Conservation (phyloP, 192 early-diverging fungal genomes). For the Phlyctochytrium arcticum region DNA sequence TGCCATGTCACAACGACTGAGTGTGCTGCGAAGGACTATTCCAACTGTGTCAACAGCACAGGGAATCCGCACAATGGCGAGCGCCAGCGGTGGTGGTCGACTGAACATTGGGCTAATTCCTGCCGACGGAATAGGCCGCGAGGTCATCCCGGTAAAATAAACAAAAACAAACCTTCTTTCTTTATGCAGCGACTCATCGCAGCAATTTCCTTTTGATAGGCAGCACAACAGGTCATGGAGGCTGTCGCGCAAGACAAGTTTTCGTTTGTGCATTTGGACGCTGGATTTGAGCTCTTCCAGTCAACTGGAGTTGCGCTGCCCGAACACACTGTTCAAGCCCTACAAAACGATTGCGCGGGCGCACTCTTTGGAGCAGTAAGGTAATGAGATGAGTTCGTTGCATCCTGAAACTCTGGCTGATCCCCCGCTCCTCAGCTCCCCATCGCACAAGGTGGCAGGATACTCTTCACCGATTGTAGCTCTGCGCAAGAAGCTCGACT, state of each 20-base stretch:
- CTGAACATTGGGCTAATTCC: slow-evolving; percentile 91
- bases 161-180: too few relatives aligned
- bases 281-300: slow-evolving; percentile 95
- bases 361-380: slow-evolving; percentile 96
- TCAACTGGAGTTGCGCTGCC: slow-evolving; percentile 91
- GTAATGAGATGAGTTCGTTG: slow-evolving; percentile 29
- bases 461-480: slow-evolving; percentile 98
- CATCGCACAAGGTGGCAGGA: slow-evolving; percentile 95
- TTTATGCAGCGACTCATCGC: too few relatives aligned
- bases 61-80: slow-evolving; percentile 5
- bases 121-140: slow-evolving; percentile 93
- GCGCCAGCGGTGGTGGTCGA: background rate
- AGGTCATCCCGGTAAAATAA: slow-evolving; percentile 74
- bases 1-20: too few relatives aligned
- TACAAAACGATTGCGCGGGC: slow-evolving; percentile 83
- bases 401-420: background rate
- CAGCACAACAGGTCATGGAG: slow-evolving; percentile 84
- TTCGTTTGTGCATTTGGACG: slow-evolving; percentile 78
- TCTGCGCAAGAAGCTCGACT: slow-evolving; percentile 88
- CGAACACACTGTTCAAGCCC: slow-evolving; percentile 71
- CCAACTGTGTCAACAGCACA: too few relatives aligned
- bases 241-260: slow-evolving; percentile 60
- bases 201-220: slow-evolving; percentile 52
- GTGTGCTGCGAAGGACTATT: too few relatives aligned
- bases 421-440: slow-evolving; percentile 65